A percentile compares a stretch with the other conserved stretches of the same genome.
Conservation (phyloP, 1,139 yeast species). For the Taphrina wiesneri region DNA sequence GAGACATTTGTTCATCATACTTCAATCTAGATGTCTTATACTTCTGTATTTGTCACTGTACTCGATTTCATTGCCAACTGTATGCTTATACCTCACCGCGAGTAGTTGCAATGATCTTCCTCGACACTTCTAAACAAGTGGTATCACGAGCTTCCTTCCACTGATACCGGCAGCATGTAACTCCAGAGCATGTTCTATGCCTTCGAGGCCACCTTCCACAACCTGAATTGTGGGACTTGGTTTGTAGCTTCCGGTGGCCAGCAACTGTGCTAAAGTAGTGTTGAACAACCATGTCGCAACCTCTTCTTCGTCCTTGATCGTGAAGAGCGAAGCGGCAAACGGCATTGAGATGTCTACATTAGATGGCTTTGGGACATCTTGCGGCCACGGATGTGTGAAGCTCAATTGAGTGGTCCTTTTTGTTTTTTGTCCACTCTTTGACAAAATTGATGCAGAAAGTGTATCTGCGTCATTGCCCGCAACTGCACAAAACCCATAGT, state of each 20-base stretch:
- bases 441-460: slow-evolving; percentile 38
- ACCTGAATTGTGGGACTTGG: neutral
- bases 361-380: neutral
- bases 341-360: neutral
- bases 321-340: neutral
- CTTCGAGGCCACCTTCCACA: slow-evolving; percentile 14
- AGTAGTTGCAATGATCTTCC: no score
- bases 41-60: no score
- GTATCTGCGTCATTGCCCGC: slow-evolving; percentile 39
- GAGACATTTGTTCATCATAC: no score
- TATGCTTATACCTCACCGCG: no score
- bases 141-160: slow-evolving; percentile 14
- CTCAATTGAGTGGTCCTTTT: neutral
- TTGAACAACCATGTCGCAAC: slow-evolving; percentile 5
- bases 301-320: slow-evolving; percentile 1
- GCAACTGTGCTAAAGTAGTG: neutral
- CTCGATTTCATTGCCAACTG: no score
- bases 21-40: no score
- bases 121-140: no score
- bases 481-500: neutral
- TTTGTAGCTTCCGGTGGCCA: neutral
- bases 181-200: neutral
- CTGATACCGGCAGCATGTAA: slow-evolving; percentile 1
- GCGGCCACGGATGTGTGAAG: neutral
- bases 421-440: neutral